A percentile compares a stretch with the other conserved stretches of the same genome.
These are phyloP conservation scores for Paraphoma sp. DNA, from an alignment of 2,329 filamentous ascomycete species.

Conservation along the genomic window DNA sequence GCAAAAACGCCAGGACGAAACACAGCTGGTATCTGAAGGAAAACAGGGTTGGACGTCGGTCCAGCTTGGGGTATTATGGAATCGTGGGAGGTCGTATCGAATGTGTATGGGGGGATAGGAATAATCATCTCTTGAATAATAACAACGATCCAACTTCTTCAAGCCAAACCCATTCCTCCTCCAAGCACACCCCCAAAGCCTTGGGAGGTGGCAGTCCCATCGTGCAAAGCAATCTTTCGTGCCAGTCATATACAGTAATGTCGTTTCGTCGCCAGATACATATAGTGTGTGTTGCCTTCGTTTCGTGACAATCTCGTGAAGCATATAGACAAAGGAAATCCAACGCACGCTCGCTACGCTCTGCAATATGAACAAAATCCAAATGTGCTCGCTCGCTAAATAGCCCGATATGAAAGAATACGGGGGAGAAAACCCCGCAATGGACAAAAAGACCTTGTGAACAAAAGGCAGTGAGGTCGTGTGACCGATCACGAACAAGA, in stretches of 20 bases:
- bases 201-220: not conserved
- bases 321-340: conserved; percentile 35
- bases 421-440: conserved; percentile 15
- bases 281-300: conserved; percentile 7
- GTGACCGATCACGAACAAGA: conserved; percentile 22
- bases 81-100: conserved; percentile 5
- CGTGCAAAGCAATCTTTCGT: conserved; percentile 10
- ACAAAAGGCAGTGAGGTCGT: conserved; percentile 19
- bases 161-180: too few species aligned
- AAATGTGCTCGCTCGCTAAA: conserved; percentile 39
- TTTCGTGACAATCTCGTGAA: conserved; percentile 15
- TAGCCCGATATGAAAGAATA: conserved; percentile 12
- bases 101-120: conserved; percentile 1
- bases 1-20: not conserved
- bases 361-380: conserved; percentile 33
- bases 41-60: conserved; percentile 3
- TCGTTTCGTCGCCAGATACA: conserved; percentile 28
- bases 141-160: not conserved
- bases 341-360: conserved; percentile 46
- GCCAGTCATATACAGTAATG: conserved; percentile 20
- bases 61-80: conserved; percentile 17
- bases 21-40: conserved; percentile 14
- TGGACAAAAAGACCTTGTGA: conserved; percentile 4
- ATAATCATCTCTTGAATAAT: conserved; percentile 22
- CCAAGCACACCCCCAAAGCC: not conserved